Conservation (phyloP, 1,284 basidiomycete genomes). For the Sporisorium scitamineum region DNA sequence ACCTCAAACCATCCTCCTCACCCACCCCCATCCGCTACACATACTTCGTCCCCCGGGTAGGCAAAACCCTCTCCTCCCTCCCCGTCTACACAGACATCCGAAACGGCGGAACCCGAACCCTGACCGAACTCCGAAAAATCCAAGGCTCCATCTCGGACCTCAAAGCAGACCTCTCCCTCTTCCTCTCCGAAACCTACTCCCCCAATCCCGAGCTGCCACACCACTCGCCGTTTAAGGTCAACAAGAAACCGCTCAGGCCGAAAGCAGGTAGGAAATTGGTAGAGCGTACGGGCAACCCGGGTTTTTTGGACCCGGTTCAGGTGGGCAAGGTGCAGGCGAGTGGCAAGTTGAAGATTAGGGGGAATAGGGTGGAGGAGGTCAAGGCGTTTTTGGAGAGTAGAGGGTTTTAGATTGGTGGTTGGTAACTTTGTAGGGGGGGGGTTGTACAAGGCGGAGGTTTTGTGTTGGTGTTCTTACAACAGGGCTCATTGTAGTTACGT, state of each 20-base stretch:
- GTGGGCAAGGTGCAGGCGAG: constrained; percentile 13
- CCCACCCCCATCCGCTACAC: constrained; percentile 38
- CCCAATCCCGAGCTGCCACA: not conserved
- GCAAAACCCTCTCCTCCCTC: constrained; percentile 38
- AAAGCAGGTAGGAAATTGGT: constrained; percentile 23
- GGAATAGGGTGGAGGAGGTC: constrained; percentile 37
- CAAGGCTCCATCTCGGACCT: constrained; percentile 48
- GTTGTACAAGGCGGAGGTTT: too few species aligned
- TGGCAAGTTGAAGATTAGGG: constrained; percentile 46
- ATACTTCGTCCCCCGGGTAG: constrained; percentile 60
- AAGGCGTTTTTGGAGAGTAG: constrained; percentile 42
- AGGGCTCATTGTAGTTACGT: too few species aligned
- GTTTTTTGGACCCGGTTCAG: constrained; percentile 28
- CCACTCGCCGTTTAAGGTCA: constrained; percentile 13
- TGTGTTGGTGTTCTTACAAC: too few species aligned
- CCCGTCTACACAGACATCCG: constrained; percentile 59
- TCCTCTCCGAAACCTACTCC: constrained; percentile 34
- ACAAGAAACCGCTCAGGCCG: constrained; percentile 26
- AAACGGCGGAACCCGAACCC: constrained; percentile 44
- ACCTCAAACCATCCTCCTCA: not conserved
- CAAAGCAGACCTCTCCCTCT: constrained; percentile 27
- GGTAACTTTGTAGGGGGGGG: too few species aligned
- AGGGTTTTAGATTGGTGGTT: constrained; percentile 46
- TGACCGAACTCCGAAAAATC: constrained; percentile 57
- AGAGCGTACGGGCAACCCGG: constrained; percentile 16